Evolutionary conservation across 306 rosid genomes (phyloP).

Genomic region (Urtica urens): DNA sequence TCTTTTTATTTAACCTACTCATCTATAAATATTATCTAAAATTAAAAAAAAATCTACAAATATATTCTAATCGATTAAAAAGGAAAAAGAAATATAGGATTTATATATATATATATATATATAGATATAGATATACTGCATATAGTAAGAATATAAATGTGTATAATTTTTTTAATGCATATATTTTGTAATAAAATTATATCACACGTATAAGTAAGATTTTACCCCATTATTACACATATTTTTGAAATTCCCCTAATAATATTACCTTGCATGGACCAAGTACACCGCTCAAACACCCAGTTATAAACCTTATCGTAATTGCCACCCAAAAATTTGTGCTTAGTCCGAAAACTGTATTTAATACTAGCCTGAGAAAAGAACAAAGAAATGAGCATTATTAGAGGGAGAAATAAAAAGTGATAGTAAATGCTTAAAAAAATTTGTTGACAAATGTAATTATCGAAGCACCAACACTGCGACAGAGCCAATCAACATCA

Average conservation of each 20-base stretch:
- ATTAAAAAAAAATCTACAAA: too few species aligned
- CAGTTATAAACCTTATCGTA: conserved; percentile 64
- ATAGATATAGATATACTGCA: too few species aligned
- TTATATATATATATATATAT: too few species aligned
- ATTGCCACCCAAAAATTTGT: conserved; percentile 85
- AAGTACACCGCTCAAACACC: conserved; percentile 64
- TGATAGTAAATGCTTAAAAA: background rate
- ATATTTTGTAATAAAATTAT: too few species aligned
- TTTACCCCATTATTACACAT: background rate
- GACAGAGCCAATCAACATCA: conserved; percentile 37
- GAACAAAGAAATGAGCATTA: background rate
- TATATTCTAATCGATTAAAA: too few species aligned
- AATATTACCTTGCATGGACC: conserved; percentile 75
- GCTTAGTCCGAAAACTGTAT: conserved; percentile 84
- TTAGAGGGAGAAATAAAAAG: background rate
- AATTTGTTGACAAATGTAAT: too few species aligned
- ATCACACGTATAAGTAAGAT: too few species aligned
- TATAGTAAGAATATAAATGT: too few species aligned
- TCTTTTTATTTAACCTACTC: too few species aligned
- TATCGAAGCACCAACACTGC: conserved; percentile 36
- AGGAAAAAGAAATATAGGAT: too few species aligned
- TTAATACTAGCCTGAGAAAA: conserved; percentile 63
- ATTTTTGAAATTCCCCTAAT: background rate
- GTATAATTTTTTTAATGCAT: too few species aligned
- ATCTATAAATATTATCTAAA: too few species aligned